These are phyloP conservation scores for Malassezia equina DNA, from an alignment of 1,284 basidiomycete species.

Conservation along the genomic window DNA sequence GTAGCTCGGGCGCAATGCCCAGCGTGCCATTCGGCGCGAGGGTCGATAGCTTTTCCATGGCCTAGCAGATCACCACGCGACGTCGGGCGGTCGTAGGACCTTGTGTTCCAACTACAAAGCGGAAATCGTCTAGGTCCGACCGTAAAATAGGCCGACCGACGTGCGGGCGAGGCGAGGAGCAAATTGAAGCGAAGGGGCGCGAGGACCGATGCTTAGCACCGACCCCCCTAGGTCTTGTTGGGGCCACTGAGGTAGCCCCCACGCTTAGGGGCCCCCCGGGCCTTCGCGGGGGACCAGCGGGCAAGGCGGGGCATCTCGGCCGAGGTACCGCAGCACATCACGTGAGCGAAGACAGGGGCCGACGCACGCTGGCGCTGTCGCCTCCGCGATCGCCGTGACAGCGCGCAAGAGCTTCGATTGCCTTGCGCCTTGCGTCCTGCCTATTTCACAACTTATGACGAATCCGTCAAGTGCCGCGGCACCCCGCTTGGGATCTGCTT, in stretches of 20 bases:
- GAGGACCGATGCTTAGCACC: too few species aligned
- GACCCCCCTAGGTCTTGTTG: too few species aligned
- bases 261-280: too few species aligned
- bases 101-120: too few species aligned
- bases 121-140: too few species aligned
- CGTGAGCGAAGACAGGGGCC: neutral
- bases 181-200: too few species aligned
- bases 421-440: neutral
- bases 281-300: too few species aligned
- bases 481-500: constrained; percentile 9
- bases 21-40: neutral
- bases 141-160: too few species aligned
- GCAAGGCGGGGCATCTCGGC: neutral
- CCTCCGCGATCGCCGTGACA: constrained; percentile 6
- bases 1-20: neutral
- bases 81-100: too few species aligned
- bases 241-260: too few species aligned
- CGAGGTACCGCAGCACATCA: constrained; percentile 8
- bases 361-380: constrained; percentile 7
- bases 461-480: constrained; percentile 15
- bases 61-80: too few species aligned
- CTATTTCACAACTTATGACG: constrained; percentile 8
- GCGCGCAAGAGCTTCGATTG: neutral
- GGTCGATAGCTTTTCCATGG: neutral
- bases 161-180: too few species aligned